Conservation (phyloP, 768 basidiomycete species). For the Auricularia cornea region DNA sequence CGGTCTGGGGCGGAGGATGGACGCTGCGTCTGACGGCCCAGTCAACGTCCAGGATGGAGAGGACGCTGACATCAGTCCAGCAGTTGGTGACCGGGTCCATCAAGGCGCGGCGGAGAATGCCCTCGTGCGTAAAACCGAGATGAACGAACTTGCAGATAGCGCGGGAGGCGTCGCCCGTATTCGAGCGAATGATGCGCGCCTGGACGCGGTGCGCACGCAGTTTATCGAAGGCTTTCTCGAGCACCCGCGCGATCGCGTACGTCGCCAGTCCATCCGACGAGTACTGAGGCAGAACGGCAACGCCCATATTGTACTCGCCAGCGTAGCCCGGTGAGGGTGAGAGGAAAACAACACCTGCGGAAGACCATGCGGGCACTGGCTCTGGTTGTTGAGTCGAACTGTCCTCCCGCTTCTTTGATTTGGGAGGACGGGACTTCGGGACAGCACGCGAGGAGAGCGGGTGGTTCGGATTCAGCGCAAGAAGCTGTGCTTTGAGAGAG, state of each 20-base stretch:
- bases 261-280: slow-evolving; percentile 38
- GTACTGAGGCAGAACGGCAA: slow-evolving; percentile 34
- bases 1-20: slow-evolving; percentile 26
- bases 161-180: slow-evolving; percentile 44
- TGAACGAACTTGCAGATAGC: slow-evolving; percentile 14
- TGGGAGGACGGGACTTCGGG: too few relatives aligned
- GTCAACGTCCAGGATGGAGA: slow-evolving; percentile 55
- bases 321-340: not conserved
- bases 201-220: slow-evolving; percentile 44
- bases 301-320: slow-evolving; percentile 34
- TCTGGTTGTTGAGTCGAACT: too few relatives aligned
- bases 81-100: not conserved
- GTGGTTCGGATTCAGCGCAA: too few relatives aligned
- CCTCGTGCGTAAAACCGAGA: slow-evolving; percentile 52
- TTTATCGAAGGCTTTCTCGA: slow-evolving; percentile 41
- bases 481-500: too few relatives aligned
- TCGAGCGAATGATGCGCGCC: slow-evolving; percentile 41
- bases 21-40: slow-evolving; percentile 34
- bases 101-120: slow-evolving; percentile 35
- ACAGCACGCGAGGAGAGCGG: too few relatives aligned
- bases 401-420: too few relatives aligned
- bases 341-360: not conserved
- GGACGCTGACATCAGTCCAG: slow-evolving; percentile 54
- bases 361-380: not conserved
- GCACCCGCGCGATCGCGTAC: slow-evolving; percentile 36